phyloP scores from a whole-genome alignment of 2,329 filamentous ascomycete genomes.

The Calonectria ilicicola region DNA sequence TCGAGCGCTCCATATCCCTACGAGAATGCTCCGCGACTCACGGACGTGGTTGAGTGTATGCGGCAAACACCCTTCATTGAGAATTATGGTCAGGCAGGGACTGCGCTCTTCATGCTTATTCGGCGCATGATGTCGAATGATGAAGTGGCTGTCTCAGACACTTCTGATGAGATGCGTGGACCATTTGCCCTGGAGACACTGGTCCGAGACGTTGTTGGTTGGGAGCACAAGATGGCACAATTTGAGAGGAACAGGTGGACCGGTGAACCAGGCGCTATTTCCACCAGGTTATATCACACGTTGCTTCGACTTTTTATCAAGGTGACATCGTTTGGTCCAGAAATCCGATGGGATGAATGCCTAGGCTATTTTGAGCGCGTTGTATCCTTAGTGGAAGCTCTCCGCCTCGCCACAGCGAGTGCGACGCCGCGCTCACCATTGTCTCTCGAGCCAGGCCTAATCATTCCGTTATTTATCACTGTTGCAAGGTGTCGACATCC shows the following conservation, averaged over 20 bases:
- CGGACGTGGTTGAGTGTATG: slow-evolving; percentile 30
- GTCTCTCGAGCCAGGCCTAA: slow-evolving; percentile 48
- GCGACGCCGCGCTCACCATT: slow-evolving; percentile 35
- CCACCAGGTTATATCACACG: slow-evolving; percentile 46
- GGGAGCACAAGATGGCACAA: slow-evolving; percentile 39
- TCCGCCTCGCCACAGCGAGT: slow-evolving; percentile 29
- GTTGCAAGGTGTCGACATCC: slow-evolving; percentile 47
- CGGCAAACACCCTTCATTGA: slow-evolving; percentile 16
- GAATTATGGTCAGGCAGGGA: slow-evolving; percentile 39
- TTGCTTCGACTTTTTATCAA: slow-evolving; percentile 34
- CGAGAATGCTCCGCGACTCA: slow-evolving; percentile 20
- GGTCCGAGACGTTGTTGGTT: slow-evolving; percentile 28
- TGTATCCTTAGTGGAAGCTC: slow-evolving; percentile 30
- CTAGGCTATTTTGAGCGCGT: slow-evolving; percentile 46
- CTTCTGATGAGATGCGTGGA: background rate
- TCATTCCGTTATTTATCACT: slow-evolving; percentile 45
- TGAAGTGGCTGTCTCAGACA: slow-evolving; percentile 6
- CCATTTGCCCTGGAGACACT: slow-evolving; percentile 9
- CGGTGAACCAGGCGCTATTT: slow-evolving; percentile 30
- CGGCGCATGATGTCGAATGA: slow-evolving; percentile 37
- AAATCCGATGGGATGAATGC: slow-evolving; percentile 44
- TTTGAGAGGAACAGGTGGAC: slow-evolving; percentile 32
- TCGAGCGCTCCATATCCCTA: slow-evolving; percentile 46
- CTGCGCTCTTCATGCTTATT: slow-evolving; percentile 34
- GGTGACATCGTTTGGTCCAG: slow-evolving; percentile 36